Base-by-base conservation (phyloP, 1,284 basidiomycete genomes). In the Salmacisia buchloeana region DNA sequence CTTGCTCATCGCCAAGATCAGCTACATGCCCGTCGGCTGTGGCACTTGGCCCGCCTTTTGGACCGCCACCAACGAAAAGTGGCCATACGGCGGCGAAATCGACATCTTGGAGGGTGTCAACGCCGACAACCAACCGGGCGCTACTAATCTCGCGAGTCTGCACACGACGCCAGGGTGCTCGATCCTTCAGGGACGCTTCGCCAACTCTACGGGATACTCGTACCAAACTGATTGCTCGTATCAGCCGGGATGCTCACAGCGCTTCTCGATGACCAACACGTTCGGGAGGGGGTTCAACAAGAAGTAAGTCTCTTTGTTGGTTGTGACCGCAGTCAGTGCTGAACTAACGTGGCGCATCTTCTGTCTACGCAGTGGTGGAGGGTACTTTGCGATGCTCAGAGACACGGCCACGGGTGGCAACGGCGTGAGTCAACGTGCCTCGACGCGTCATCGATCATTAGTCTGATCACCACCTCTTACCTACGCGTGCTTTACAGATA, bases 41-140 rank as follows among this genome's bases (percentile, higher is more conserved):
- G 69, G 68, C 25, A 63, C 70, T 23, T 79, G 77, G 77, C 77
- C 77, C 12, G 76, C 77, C 3, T 72, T 76, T 58, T 79, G 77
- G 77, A 69, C 71, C 10, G 45, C 41, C 35, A 63, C 60, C 3
- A 27, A 43, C 23, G 65, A 67, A 27, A 61, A 64, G 6, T 76
- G 74, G 74, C 74, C 74, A 21, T 64, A 67, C 36, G 71, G 73
- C 27, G 74, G 74, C 25, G 74, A 76, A 66, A 71, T 76, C 45
- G 74, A 76, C 63, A 70, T 76, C 18, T 69, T 76, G 60, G 74
- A 76, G 38, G 73, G 73, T 23, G 74, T 73, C 46, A 69, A 74
- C 36, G 69, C 68, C 61, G 31, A 34, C 3, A 12, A 6, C 23
- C 7, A 15, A 29, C 21, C 27, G 15, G 6, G 29, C 12, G 12